Evolutionary conservation across 306 rosid genomes (phyloP).

Genomic region (Trichosanthes truncata): DNA sequence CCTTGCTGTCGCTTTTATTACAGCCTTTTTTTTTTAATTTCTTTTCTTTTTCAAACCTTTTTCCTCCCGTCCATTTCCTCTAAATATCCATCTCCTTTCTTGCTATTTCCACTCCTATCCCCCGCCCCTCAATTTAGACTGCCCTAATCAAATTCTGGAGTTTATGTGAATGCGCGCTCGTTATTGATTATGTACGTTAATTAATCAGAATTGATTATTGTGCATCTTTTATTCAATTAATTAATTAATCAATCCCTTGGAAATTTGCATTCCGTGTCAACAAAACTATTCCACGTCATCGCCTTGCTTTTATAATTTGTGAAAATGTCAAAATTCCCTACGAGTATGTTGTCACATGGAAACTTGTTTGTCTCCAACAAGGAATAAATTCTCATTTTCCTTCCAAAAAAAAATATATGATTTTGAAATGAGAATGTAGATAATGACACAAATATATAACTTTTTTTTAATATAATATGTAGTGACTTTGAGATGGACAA

Average conservation of each 20-base stretch:
- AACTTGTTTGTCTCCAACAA: not conserved
- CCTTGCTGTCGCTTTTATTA: conserved; percentile 8
- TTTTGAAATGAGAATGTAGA: not conserved
- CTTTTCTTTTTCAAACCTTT: not conserved
- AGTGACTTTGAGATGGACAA: too few species aligned
- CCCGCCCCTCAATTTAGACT: not conserved
- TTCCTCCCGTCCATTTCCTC: not conserved
- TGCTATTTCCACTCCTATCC: not conserved
- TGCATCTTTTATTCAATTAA: not conserved
- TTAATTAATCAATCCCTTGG: too few species aligned
- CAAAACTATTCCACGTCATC: not conserved
- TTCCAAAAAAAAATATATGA: too few species aligned
- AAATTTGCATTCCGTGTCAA: not conserved
- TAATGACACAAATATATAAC: not conserved
- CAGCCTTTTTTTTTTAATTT: not conserved
- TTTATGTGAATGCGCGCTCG: not conserved
- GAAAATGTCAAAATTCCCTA: not conserved
- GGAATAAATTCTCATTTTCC: not conserved
- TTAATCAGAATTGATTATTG: not conserved
- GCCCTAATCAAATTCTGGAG: not conserved
- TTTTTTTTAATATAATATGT: too few species aligned
- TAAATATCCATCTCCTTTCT: not conserved
- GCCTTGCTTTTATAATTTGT: not conserved
- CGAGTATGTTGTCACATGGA: not conserved
- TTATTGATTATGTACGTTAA: not conserved